Evolutionary conservation across 352 stramenopile genomes (phyloP), one percentile per base, ranked within the genome.

Genomic region (Phytophthora constricta): DNA sequence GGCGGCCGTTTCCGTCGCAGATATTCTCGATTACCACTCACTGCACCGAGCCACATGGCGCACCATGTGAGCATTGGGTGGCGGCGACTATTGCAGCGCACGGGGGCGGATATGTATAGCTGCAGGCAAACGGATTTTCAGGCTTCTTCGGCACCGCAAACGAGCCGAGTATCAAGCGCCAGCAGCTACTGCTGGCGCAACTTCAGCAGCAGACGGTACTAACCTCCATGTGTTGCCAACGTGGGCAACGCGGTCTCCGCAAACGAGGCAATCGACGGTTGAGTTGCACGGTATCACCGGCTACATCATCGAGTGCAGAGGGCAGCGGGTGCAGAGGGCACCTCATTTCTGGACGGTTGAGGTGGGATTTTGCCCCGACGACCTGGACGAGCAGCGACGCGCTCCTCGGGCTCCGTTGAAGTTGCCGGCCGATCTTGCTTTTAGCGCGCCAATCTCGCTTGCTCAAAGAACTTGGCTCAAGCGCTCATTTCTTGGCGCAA

Each of bases 1-100:
- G 19, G 43, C 16, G 47, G 47, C 41, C n/a, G 42, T 56, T 62
- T 45, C 16, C 48, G 55, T 55, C 45, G 45, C 61, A 69, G 37
- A 54, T 53, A 62, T 52, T 62, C 54, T 47, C 19, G 41, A 47
- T 47, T 42, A 16, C 34, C 34, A 16, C n/a, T n/a, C n/a, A n/a
- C n/a, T n/a, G n/a, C 34, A 19, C 34, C 2, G 41, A 10, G 41
- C 4, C 16, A 20, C 41, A 47, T 45, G 37, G 37, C 37, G 37
- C 37, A 45, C 7, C 31, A 37, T n/a, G n/a, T n/a, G n/a, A n/a
- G n/a, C n/a, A n/a, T n/a, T n/a, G n/a, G n/a, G n/a, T n/a, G n/a
- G n/a, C n/a, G n/a, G n/a, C n/a, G n/a, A n/a, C n/a, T n/a, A n/a
- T n/a, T n/a, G n/a, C n/a, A n/a, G n/a, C n/a, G n/a, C n/a, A n/a